Evolutionary conservation across 2,329 filamentous ascomycete species (phyloP), one percentile per base, ranked within the genome.

Genomic region (Fusarium pseudograminearum): DNA sequence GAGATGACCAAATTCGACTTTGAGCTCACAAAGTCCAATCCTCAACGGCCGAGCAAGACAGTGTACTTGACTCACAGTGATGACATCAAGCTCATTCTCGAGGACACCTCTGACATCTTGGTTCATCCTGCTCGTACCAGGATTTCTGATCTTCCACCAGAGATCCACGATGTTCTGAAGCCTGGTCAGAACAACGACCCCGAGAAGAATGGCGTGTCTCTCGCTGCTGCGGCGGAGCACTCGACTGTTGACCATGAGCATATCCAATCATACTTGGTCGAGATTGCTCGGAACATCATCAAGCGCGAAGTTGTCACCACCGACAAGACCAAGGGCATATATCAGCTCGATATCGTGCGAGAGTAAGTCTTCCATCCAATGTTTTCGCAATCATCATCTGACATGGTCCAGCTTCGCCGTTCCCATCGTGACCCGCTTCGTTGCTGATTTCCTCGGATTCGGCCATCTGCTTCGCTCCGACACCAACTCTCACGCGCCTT

Each of bases 361-460:
- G 72, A 74, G 47, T 50, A 18, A 50, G 47, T 50, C 5, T 15
- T 2, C 5, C 16, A 4, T 41, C n/a, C 36, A 20, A 11, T 5
- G 4, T 15, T 14, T 8, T 7, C 14, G 20, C 7, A 24, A 16
- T 7, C 11, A 22, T n/a, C 4, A 36, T 9, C 38, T 41, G 8
- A 41, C 33, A 20, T 9, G 28, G 3, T 9, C 20, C 12, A 60
- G 57, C 18, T 73, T 71, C 24, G 72, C 72, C 3, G 66, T 74
- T 11, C 72, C 72, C 2, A 60, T 73, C 2, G 69, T 74, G 2
- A 72, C 72, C 1, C 45, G 48, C 24, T 74, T 72, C 4, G 64
- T 74, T 16, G 69, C 72, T 0, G 64, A 74, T 20, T 74, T 74
- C 36, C 61, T 74, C 0, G 72, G 72, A 34, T 73, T 74, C 3